A percentile compares a stretch with the other conserved stretches of the same genome.
phyloP scores from a whole-genome alignment of 2,329 filamentous ascomycete genomes.

The Sporothrix mexicana region DNA sequence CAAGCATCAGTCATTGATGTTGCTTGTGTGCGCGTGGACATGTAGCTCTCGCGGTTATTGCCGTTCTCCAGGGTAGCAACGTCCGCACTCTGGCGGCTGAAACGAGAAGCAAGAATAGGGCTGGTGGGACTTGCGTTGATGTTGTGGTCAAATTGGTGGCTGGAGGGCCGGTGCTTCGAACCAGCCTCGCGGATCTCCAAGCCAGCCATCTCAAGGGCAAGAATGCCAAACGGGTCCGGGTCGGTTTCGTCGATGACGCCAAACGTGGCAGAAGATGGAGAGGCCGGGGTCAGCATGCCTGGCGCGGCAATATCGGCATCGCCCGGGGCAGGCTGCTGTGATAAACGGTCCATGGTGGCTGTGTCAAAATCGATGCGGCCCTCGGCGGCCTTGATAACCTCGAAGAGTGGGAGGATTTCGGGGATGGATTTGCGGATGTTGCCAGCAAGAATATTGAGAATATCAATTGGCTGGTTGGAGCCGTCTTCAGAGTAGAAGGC shows the following conservation, averaged over 20 bases:
- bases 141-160: constrained; percentile 78
- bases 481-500: constrained; percentile 56
- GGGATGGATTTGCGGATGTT: constrained; percentile 61
- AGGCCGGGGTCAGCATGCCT: constrained; percentile 42
- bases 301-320: constrained; percentile 65
- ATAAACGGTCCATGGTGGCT: constrained; percentile 66
- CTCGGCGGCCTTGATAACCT: constrained; percentile 87
- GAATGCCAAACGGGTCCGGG: constrained; percentile 88
- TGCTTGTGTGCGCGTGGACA: constrained; percentile 71
- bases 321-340: constrained; percentile 73
- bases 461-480: constrained; percentile 47
- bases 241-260: constrained; percentile 80
- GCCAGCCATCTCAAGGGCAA: constrained; percentile 88
- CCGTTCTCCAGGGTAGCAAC: constrained; percentile 62
- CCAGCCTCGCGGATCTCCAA: constrained; percentile 92
- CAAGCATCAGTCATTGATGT: constrained; percentile 73
- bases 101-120: constrained; percentile 63
- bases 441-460: constrained; percentile 63
- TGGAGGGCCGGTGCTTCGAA: constrained; percentile 72
- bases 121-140: constrained; percentile 76
- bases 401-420: constrained; percentile 67
- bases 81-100: constrained; percentile 71
- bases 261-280: constrained; percentile 55
- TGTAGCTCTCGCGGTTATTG: constrained; percentile 75
- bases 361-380: constrained; percentile 78